These are phyloP conservation scores for Lichtheimia ornata DNA, from an alignment of 371 early-diverging fungal species.

Conservation along the genomic window DNA sequence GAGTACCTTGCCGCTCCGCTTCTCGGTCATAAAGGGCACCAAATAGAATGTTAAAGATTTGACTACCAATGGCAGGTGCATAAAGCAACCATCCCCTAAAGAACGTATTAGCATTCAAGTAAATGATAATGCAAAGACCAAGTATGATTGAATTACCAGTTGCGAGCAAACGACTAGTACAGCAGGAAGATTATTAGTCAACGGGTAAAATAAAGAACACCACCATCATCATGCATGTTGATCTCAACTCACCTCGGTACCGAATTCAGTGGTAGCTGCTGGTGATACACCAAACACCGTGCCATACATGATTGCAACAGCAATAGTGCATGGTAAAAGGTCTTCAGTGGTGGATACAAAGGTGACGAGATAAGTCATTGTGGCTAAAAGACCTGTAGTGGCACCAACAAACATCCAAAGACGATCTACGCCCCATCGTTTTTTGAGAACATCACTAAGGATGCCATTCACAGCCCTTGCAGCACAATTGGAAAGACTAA, in stretches of 20 bases:
- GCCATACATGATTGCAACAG: slow-evolving; percentile 42
- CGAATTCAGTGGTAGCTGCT: slow-evolving; percentile 44
- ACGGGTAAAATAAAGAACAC: not conserved
- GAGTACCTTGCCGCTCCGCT: slow-evolving; percentile 28
- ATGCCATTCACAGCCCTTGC: slow-evolving; percentile 45
- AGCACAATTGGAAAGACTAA: slow-evolving; percentile 48
- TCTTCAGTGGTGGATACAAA: slow-evolving; percentile 11
- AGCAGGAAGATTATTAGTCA: not conserved
- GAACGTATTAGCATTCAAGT: not conserved
- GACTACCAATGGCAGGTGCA: slow-evolving; percentile 50
- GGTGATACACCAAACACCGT: slow-evolving; percentile 45
- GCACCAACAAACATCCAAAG: slow-evolving; percentile 44
- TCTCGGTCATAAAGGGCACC: slow-evolving; percentile 38
- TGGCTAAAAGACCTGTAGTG: slow-evolving; percentile 18
- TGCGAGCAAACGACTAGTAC: slow-evolving; percentile 44
- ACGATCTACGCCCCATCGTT: slow-evolving; percentile 37
- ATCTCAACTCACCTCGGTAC: slow-evolving; percentile 29
- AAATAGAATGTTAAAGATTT: slow-evolving; percentile 44
- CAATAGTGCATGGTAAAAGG: slow-evolving; percentile 32
- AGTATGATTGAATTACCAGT: slow-evolving; percentile 25
- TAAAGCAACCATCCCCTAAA: slow-evolving; percentile 44
- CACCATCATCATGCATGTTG: not conserved
- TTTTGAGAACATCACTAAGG: slow-evolving; percentile 40
- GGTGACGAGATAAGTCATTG: slow-evolving; percentile 22
- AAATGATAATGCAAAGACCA: not conserved